Evolutionary conservation across 768 basidiomycete species (phyloP), one percentile per base, ranked within the genome.

Genomic region (Boletus tomentosulus): DNA sequence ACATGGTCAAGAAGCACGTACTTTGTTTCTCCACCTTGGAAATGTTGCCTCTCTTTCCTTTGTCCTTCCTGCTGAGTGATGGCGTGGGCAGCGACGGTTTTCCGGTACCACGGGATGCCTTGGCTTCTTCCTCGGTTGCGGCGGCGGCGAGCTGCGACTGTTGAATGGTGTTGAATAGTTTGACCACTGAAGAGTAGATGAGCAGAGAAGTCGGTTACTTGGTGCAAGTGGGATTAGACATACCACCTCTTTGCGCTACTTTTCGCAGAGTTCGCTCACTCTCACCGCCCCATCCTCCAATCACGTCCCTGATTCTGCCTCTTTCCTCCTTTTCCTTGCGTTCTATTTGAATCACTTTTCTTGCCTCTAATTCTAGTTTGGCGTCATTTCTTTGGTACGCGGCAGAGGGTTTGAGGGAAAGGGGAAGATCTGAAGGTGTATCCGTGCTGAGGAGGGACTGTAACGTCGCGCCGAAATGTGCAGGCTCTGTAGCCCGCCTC

Each of bases 251-350:
- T 73, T 86, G 97, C 58, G 86, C 96, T 69, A 81, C 91, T 77
- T 87, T 98, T 68, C 80, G 82, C 63, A 84, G 74, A 55, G 79
- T 86, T 69, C 81, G 81, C 74, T 86, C 92, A 70, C 81, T 82
- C 69, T 89, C 88, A 12, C 80, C 87, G 30, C 89, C 94, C 94
- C 93, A 97, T 39, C 92, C 92, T 53, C 85, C 90, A 66, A 89
- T 91, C 15, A 84, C 82, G 66, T 87, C 85, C 38, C 73, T 79
- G 58, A 87, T 78, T 53, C 82, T 74, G 12, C 82, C 81, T 57
- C 75, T 83, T 58, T 89, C 87, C 58, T 89, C 87, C 58, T 78
- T 86, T 57, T 85, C 87, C 65, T 84, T 88, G 68, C 77, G 83
- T 62, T 89, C 89, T 25, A 81, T 73, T 48, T 82, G 84, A 30